Evolutionary conservation across 2,329 filamentous ascomycete species (phyloP).

Genomic region (Colletotrichum acutatum): DNA sequence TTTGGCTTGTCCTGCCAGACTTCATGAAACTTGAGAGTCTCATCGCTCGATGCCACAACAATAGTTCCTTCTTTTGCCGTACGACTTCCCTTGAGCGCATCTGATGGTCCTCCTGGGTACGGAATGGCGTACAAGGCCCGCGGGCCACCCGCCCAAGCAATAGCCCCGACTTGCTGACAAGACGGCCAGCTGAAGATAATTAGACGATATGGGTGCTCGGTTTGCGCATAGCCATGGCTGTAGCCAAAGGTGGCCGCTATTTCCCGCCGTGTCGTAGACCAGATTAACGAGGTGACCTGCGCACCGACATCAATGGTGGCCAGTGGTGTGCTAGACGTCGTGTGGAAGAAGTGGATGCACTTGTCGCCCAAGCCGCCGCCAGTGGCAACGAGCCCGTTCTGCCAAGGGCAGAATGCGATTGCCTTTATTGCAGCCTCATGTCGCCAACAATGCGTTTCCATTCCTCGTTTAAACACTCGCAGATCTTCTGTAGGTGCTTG

Average conservation of each 20-base stretch:
- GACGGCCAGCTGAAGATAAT: slow-evolving; percentile 96
- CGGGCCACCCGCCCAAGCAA: slow-evolving; percentile 84
- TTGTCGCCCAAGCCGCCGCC: slow-evolving; percentile 95
- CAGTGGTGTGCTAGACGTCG: slow-evolving; percentile 81
- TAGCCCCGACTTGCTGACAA: slow-evolving; percentile 84
- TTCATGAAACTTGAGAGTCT: slow-evolving; percentile 95
- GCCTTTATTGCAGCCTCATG: slow-evolving; percentile 95
- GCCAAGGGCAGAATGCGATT: slow-evolving; percentile 97
- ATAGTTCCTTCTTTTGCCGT: slow-evolving; percentile 68
- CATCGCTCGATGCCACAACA: slow-evolving; percentile 90
- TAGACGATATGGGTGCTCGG: slow-evolving; percentile 88
- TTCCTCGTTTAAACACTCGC: slow-evolving; percentile 62
- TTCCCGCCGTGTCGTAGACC: slow-evolving; percentile 86
- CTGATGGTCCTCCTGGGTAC: slow-evolving; percentile 69
- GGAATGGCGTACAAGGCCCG: slow-evolving; percentile 88
- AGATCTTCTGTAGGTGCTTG: slow-evolving; percentile 48
- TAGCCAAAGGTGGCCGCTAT: slow-evolving; percentile 84
- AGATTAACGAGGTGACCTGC: slow-evolving; percentile 92
- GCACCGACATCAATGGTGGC: slow-evolving; percentile 93
- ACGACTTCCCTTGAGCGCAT: slow-evolving; percentile 36
- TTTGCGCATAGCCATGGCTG: slow-evolving; percentile 76
- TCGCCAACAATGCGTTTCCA: slow-evolving; percentile 77
- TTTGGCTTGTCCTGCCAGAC: slow-evolving; percentile 80
- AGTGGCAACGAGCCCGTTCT: slow-evolving; percentile 85
- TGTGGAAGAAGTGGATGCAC: slow-evolving; percentile 96